phyloP scores from a whole-genome alignment of 768 basidiomycete genomes.

The Melanogaster broomeanus region DNA sequence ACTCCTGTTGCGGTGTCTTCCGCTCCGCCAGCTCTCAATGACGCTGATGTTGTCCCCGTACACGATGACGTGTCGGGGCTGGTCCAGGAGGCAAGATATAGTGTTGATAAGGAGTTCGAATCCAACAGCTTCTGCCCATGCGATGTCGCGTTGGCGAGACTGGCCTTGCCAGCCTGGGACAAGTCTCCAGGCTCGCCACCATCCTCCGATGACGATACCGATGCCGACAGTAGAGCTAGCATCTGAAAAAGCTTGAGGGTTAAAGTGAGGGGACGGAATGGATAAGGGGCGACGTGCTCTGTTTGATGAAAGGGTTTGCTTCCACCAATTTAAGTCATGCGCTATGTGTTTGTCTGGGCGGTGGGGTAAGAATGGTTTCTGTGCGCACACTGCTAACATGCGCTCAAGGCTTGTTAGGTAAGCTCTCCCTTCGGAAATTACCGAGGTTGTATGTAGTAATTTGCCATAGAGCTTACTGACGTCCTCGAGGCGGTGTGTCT shows the following conservation, averaged over 20 bases:
- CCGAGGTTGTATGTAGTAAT: slow-evolving; percentile 12
- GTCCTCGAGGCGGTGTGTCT: not conserved
- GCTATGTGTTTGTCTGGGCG: not conserved
- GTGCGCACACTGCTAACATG: slow-evolving; percentile 30
- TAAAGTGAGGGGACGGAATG: slow-evolving; percentile 12
- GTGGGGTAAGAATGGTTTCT: slow-evolving; percentile 35
- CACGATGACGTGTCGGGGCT: not conserved
- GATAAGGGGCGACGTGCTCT: not conserved
- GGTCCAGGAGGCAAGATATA: not conserved
- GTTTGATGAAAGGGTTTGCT: not conserved
- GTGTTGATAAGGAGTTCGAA: slow-evolving; percentile 12
- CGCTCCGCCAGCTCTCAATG: slow-evolving; percentile 12
- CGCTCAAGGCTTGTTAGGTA: slow-evolving; percentile 42
- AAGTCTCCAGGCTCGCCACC: too few species aligned
- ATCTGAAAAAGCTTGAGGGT: slow-evolving; percentile 14
- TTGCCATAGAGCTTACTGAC: slow-evolving; percentile 2
- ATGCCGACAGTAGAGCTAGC: slow-evolving; percentile 15
- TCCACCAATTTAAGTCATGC: not conserved
- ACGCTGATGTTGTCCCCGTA: slow-evolving; percentile 10
- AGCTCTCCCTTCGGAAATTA: slow-evolving; percentile 36
- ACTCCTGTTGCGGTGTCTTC: slow-evolving; percentile 2
- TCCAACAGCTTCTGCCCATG: slow-evolving; percentile 19
- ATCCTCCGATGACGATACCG: slow-evolving; percentile 7
- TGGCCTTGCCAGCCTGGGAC: slow-evolving; percentile 8
- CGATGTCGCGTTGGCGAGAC: slow-evolving; percentile 3